Evolutionary conservation across 2,329 filamentous ascomycete species (phyloP), one percentile per base, ranked within the genome.

Genomic region (Lithohypha guttulata): DNA sequence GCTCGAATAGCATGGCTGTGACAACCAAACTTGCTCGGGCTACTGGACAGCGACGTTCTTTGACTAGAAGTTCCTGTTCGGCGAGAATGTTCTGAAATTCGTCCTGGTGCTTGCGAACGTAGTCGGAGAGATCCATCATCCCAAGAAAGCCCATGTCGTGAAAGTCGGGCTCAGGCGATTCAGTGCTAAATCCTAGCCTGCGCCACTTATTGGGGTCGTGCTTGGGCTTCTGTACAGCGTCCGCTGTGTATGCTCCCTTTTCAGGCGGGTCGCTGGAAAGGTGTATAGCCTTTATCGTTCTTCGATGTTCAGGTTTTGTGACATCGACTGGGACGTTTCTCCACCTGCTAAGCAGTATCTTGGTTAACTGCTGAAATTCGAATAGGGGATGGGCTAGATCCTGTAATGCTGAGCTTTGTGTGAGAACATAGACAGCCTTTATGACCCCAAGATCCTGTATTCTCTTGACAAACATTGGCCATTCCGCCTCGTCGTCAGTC

Each of bases 41-140:
- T 48, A 98, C 71, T 1, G 91, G 91, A 57, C 87, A 95, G 25
- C 89, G 76, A 55, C 85, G 75, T 36, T 76, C 66, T 15, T 74
- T 53, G 2, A 82, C 74, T 53, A 77, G 77, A 5, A 79, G 77
- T 3, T 84, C 81, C 60, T 98, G 91, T 60, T 98, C 91, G 23
- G 95, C 66, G 11, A 98, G 64, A 51, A 93, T 69, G 62, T 93
- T 95, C 57, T 94, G 87, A 51, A 93, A 96, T 8, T 77, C 77
- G 55, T 95, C 87, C 58, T 94, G 85, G 55, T 94, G 80, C 56
- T 86, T 93, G 54, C 82, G 76, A 34, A 94, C 85, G 57, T 85
- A 98, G 59, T 96, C 87, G 2, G 86, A 84, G 53, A 98, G 62
- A 58, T 98, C 91, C 87, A 98, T 96, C 75, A 98, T 84, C 19